Conservation (phyloP, 305 asterid genomes). For the Salvia sclarea region DNA sequence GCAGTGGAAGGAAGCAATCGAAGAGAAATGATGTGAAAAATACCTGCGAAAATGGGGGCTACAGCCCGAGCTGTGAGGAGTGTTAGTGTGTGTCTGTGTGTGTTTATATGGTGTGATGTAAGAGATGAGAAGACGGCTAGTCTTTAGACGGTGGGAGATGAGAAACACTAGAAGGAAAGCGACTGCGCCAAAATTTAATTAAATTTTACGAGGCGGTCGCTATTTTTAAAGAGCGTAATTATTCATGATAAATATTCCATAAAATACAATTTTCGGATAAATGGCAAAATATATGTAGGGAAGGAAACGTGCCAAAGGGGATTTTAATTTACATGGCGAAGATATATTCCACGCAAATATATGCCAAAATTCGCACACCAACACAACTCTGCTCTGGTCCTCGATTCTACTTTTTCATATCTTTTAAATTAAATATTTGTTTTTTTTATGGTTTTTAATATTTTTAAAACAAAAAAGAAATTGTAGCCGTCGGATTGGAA, state of each 20-base stretch:
- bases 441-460: neutral
- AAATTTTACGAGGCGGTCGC: slow-evolving; percentile 44
- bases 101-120: neutral
- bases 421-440: no score
- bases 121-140: slow-evolving; percentile 23
- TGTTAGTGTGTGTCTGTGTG: slow-evolving; percentile 8
- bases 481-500: slow-evolving; percentile 4
- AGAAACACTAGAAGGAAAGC: slow-evolving; percentile 33
- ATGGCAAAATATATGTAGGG: slow-evolving; percentile 29
- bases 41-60: neutral
- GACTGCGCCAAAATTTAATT: slow-evolving; percentile 18
- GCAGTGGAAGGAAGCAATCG: neutral
- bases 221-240: slow-evolving; percentile 11
- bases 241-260: slow-evolving; percentile 1
- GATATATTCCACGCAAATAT: slow-evolving; percentile 34
- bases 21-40: neutral
- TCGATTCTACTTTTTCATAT: no score
- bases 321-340: slow-evolving; percentile 33
- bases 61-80: neutral
- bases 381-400: slow-evolving; percentile 4
- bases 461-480: neutral
- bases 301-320: slow-evolving; percentile 43
- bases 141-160: slow-evolving; percentile 39
- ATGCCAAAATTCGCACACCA: slow-evolving; percentile 26
- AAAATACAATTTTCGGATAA: slow-evolving; percentile 7